Conservation (phyloP, 2,329 filamentous ascomycete genomes). For the Boeremia exigua region DNA sequence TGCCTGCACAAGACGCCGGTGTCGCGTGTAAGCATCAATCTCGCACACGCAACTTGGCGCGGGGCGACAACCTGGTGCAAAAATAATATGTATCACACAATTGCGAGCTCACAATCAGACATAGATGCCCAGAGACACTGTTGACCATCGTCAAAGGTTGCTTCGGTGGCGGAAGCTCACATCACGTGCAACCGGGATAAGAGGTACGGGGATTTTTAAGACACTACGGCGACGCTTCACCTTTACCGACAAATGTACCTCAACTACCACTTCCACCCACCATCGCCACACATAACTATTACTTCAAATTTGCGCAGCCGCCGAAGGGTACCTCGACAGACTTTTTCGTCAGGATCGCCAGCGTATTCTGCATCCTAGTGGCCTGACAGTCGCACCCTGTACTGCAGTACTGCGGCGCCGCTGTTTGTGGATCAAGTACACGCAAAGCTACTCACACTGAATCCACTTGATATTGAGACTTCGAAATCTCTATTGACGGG, state of each 20-base stretch:
- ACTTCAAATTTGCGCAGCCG: background rate
- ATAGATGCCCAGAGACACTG: background rate
- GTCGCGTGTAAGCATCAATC: no score
- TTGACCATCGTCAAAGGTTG: background rate
- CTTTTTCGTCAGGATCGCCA: background rate
- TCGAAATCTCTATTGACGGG: background rate
- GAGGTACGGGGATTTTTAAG: conserved; percentile 5
- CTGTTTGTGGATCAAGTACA: background rate
- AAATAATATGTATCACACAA: no score
- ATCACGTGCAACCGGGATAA: conserved; percentile 15
- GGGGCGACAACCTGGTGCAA: no score
- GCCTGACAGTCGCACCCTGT: conserved; percentile 8
- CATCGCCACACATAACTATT: background rate
- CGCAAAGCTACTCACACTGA: background rate
- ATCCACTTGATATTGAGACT: background rate
- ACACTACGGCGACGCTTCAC: conserved; percentile 11
- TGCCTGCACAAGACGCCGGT: no score
- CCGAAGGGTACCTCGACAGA: background rate
- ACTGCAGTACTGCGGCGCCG: background rate
- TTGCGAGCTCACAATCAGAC: background rate
- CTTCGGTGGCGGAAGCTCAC: background rate
- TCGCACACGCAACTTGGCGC: no score
- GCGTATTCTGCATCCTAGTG: conserved; percentile 4
- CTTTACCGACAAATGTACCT: conserved; percentile 9
- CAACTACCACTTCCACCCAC: background rate